These are phyloP conservation scores for Pichia pseudocactophila DNA, from an alignment of 805 yeast species.

Conservation along the genomic window DNA sequence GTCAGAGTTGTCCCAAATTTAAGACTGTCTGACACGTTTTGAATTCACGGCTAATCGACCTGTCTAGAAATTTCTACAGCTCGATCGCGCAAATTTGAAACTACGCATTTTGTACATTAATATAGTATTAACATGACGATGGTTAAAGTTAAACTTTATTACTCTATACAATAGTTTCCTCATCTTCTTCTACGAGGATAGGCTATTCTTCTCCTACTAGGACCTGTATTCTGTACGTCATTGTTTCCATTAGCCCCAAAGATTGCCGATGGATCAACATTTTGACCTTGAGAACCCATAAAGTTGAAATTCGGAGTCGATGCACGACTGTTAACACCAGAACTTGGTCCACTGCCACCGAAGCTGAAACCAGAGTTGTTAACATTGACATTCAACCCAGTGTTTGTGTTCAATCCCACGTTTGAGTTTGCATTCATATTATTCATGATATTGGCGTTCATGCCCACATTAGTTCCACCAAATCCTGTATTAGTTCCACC, in stretches of 20 bases:
- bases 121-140: too few species aligned
- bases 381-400: background rate
- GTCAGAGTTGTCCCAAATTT: background rate
- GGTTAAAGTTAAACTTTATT: too few species aligned
- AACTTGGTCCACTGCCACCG: constrained; percentile 1
- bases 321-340: constrained; percentile 9
- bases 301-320: constrained; percentile 28
- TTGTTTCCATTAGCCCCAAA: constrained; percentile 17
- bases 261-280: constrained; percentile 23
- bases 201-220: constrained; percentile 1
- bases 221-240: background rate
- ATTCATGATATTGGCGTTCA: background rate
- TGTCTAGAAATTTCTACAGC: background rate
- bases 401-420: background rate
- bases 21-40: too few species aligned
- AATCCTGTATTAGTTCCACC: background rate
- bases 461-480: background rate
- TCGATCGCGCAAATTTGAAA: too few species aligned
- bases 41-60: too few species aligned
- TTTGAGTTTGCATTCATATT: background rate
- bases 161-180: too few species aligned
- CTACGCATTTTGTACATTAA: too few species aligned
- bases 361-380: constrained; percentile 1
- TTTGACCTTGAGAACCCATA: constrained; percentile 19
- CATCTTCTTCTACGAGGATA: constrained; percentile 5